phyloP scores from a whole-genome alignment of 805 yeast species.

The Pichia cephalocereana region DNA sequence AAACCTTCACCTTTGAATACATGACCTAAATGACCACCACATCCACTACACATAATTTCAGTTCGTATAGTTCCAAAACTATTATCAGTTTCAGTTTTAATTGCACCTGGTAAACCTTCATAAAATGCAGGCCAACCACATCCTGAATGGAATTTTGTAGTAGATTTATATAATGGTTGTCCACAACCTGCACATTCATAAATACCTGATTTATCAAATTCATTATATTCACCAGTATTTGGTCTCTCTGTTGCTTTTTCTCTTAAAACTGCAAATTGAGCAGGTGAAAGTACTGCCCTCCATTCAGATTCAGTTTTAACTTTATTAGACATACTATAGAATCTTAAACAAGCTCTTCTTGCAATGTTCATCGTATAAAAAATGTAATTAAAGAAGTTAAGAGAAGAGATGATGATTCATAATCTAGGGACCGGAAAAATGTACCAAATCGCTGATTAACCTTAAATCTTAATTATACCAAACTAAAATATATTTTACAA shows the following conservation, averaged over 20 bases:
- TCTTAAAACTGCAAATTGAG: constrained; percentile 71
- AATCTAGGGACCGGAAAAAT: too few relatives aligned
- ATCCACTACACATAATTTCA: constrained; percentile 79
- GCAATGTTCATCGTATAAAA: background rate
- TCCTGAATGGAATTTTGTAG: constrained; percentile 77
- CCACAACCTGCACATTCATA: constrained; percentile 85
- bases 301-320: constrained; percentile 50
- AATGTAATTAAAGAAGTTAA: too few relatives aligned
- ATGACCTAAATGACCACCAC: constrained; percentile 96
- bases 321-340: background rate
- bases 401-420: too few relatives aligned
- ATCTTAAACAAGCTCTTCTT: background rate
- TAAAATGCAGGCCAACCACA: constrained; percentile 99
- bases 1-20: constrained; percentile 92
- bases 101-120: constrained; percentile 77
- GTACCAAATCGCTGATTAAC: too few relatives aligned
- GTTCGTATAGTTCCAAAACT: constrained; percentile 73
- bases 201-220: constrained; percentile 44
- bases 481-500: too few relatives aligned
- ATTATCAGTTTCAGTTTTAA: constrained; percentile 50
- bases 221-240: constrained; percentile 49
- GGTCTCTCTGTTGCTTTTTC: constrained; percentile 68
- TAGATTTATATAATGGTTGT: constrained; percentile 67
- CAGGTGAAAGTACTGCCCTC: constrained; percentile 68
- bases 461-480: too few relatives aligned